Conservation (phyloP, 2,329 filamentous ascomycete species). For the Acephala macrosclerotiorum region DNA sequence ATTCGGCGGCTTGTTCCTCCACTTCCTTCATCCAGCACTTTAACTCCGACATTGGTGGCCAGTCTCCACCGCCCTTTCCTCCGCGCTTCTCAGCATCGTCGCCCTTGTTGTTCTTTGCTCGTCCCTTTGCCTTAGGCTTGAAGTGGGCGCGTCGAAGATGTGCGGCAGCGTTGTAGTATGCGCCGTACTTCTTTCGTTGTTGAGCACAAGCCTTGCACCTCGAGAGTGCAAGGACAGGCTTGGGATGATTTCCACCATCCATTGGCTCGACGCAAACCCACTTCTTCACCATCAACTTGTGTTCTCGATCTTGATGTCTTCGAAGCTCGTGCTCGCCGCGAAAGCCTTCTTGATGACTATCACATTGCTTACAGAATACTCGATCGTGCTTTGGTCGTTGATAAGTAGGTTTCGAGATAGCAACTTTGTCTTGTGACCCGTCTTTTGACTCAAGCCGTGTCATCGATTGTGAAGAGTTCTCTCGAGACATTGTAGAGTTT, state of each 20-base stretch:
- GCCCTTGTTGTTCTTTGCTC: conserved; percentile 46
- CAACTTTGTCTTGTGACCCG: conserved; percentile 42
- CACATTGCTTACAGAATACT: conserved; percentile 72
- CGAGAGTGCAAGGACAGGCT: conserved; percentile 66
- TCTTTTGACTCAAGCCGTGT: conserved; percentile 41
- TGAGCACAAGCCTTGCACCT: conserved; percentile 75
- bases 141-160: conserved; percentile 91
- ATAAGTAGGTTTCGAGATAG: conserved; percentile 44
- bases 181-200: conserved; percentile 86
- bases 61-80: conserved; percentile 61
- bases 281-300: conserved; percentile 63
- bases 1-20: conserved; percentile 45
- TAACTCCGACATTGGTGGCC: conserved; percentile 63
- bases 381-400: conserved; percentile 46
- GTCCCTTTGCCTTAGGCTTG: conserved; percentile 65
- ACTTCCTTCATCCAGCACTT: conserved; percentile 68
- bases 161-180: conserved; percentile 94
- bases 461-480: conserved; percentile 42
- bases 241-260: conserved; percentile 52
- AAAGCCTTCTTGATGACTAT: conserved; percentile 85
- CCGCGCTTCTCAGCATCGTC: conserved; percentile 55
- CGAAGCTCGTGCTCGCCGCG: conserved; percentile 88
- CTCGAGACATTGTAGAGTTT: conserved; percentile 38
- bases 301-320: conserved; percentile 72
- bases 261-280: conserved; percentile 65